Evolutionary conservation across 1,139 yeast species (phyloP), one percentile per base, ranked within the genome.

Genomic region (Candida labiduridarum): DNA sequence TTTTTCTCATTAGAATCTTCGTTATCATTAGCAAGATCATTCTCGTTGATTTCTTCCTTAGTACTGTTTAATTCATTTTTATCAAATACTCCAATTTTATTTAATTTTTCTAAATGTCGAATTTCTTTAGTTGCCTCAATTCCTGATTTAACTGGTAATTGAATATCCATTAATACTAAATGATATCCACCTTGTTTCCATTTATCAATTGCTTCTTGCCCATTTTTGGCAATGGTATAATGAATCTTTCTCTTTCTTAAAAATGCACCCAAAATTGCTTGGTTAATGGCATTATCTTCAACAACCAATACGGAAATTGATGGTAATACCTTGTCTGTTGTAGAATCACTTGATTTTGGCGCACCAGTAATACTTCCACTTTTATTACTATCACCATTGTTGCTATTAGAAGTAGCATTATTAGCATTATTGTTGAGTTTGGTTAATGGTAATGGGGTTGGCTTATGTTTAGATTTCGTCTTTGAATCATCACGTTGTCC

Each of bases 261-360:
- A 62, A 91, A 94, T n/a, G 96, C 90, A 29, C 94, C 96, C 63
- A 94, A 77, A 78, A 94, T 92, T 45, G 90, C 89, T 71, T 90
- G 96, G 68, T 94, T 94, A 61, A 94, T 92, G 45, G 94, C 87
- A 66, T 94, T 94, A 75, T 94, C 99, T 67, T 94, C 99, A 7
- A 95, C 99, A 34, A 94, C 94, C 49, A 94, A 72, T 3, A 94
- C 97, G 38, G 91, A 89, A 47, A 94, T 86, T 52, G 91, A 89
- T 0, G 97, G 97, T 29, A 82, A 62, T 9, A 82, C 84, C 50
- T 78, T 75, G 25, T 78, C 79, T 12, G 78, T 69, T 3, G 80
- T 64, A 57, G 45, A 60, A 45, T 49, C 52, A 30, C n/a, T 44
- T 29, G 38, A 44, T 48, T 38, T 38, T 10, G 41, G 41, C 1